A percentile compares a stretch with the other conserved stretches of the same genome.
These are phyloP conservation scores for Glonium stellatum DNA, from an alignment of 495 filamentous ascomycete genomes.

Conservation along the genomic window DNA sequence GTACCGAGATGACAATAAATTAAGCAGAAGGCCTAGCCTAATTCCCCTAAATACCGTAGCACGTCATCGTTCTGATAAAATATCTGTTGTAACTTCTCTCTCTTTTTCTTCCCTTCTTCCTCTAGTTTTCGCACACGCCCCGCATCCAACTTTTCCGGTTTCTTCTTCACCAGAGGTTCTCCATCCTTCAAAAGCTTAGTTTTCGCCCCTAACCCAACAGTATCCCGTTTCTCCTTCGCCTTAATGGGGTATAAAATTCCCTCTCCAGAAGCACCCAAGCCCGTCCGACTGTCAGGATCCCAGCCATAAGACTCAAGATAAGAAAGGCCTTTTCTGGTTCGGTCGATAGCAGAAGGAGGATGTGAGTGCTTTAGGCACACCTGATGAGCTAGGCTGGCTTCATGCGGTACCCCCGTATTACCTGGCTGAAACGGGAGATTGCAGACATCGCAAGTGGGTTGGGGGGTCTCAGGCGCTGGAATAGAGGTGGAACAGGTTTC, in stretches of 20 bases:
- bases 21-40: background rate
- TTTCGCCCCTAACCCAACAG: constrained; percentile 58
- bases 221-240: constrained; percentile 62
- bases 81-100: constrained; percentile 54
- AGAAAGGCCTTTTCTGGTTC: constrained; percentile 65
- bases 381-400: constrained; percentile 74
- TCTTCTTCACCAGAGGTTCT: constrained; percentile 14
- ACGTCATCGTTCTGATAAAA: constrained; percentile 65
- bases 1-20: background rate
- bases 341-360: constrained; percentile 76
- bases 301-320: constrained; percentile 74
- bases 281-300: constrained; percentile 72
- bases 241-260: constrained; percentile 74
- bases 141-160: constrained; percentile 57
- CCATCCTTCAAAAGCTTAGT: constrained; percentile 3
- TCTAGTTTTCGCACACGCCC: constrained; percentile 58
- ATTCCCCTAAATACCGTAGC: constrained; percentile 59
- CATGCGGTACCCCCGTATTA: constrained; percentile 44
- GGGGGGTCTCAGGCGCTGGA: background rate
- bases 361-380: constrained; percentile 72
- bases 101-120: constrained; percentile 52
- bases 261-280: constrained; percentile 57
- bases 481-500: background rate
- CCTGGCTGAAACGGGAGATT: constrained; percentile 44
- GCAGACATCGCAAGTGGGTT: constrained; percentile 51